phyloP scores from a whole-genome alignment of 2,329 filamentous ascomycete species.

The Zelopaecilomyces penicillatus region DNA sequence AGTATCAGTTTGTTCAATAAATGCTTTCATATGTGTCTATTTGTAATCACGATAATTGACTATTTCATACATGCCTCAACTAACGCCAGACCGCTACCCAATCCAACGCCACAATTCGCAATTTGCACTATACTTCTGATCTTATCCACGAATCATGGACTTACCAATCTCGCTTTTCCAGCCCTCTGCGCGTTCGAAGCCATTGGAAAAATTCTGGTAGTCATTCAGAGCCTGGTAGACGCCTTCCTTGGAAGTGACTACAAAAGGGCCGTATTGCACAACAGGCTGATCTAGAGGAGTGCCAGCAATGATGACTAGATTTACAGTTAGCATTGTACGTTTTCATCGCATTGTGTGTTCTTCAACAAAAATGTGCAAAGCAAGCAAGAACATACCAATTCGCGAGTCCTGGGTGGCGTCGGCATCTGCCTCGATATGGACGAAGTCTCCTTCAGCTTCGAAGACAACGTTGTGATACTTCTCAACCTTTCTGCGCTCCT shows the following conservation, averaged over 20 bases:
- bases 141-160: constrained; percentile 40
- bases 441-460: constrained; percentile 65
- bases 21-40: no score
- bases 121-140: no score
- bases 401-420: constrained; percentile 50
- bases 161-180: constrained; percentile 88
- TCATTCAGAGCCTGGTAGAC: constrained; percentile 71
- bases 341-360: neutral
- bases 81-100: no score
- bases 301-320: constrained; percentile 61
- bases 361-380: neutral
- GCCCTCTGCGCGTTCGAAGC: constrained; percentile 68
- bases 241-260: constrained; percentile 62
- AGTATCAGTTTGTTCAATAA: no score
- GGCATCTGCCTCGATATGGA: constrained; percentile 61
- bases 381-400: constrained; percentile 30
- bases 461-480: constrained; percentile 89
- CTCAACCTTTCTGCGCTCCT: constrained; percentile 44
- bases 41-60: no score
- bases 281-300: constrained; percentile 72
- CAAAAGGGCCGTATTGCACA: constrained; percentile 79
- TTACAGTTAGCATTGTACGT: neutral
- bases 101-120: no score
- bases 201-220: constrained; percentile 64
- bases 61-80: no score